A percentile compares a stretch with the other conserved stretches of the same genome.
These are phyloP conservation scores for Mallotus repandus DNA, from an alignment of 441 rosid species.

Conservation along the genomic window DNA sequence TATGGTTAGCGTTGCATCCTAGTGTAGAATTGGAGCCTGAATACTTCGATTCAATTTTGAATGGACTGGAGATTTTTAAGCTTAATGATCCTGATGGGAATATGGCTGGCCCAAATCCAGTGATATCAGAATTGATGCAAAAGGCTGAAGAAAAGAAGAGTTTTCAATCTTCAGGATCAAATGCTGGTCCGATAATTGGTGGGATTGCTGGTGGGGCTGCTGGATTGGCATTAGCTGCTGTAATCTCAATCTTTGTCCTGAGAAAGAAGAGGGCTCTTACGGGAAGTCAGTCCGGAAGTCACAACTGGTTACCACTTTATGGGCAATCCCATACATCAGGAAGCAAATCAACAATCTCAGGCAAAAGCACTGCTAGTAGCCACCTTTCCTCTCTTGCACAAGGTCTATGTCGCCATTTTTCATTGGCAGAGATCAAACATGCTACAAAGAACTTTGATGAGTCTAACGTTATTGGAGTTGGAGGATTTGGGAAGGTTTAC, in stretches of 20 bases:
- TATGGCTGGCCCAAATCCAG: conserved; percentile 66
- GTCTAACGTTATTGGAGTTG: conserved; percentile 68
- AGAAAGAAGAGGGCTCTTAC: conserved; percentile 41
- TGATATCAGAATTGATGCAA: conserved; percentile 47
- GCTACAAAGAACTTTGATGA: conserved; percentile 70
- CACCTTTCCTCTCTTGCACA: conserved; percentile 60
- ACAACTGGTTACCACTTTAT: conserved; percentile 78
- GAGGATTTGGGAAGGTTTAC: conserved; percentile 88
- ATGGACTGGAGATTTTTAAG: conserved; percentile 75
- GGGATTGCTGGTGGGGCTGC: conserved; percentile 59
- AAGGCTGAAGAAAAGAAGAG: conserved; percentile 22
- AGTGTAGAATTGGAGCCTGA: conserved; percentile 37
- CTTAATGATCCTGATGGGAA: conserved; percentile 35
- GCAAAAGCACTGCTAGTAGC: conserved; percentile 65
- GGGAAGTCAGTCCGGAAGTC: conserved; percentile 40
- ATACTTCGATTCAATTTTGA: conserved; percentile 51
- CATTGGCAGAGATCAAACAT: conserved; percentile 50
- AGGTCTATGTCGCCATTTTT: conserved; percentile 70
- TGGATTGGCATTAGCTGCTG: conserved; percentile 40
- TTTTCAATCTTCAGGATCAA: conserved; percentile 36
- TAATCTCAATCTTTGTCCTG: conserved; percentile 35
- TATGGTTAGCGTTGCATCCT: conserved; percentile 50
- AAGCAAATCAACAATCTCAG: conserved; percentile 65
- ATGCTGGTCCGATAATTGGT: conserved; percentile 47
- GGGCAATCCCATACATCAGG: conserved; percentile 58